A percentile compares a stretch with the other conserved stretches of the same genome.
Conservation (phyloP, 495 filamentous ascomycete genomes). For the Bacidia rubella region DNA sequence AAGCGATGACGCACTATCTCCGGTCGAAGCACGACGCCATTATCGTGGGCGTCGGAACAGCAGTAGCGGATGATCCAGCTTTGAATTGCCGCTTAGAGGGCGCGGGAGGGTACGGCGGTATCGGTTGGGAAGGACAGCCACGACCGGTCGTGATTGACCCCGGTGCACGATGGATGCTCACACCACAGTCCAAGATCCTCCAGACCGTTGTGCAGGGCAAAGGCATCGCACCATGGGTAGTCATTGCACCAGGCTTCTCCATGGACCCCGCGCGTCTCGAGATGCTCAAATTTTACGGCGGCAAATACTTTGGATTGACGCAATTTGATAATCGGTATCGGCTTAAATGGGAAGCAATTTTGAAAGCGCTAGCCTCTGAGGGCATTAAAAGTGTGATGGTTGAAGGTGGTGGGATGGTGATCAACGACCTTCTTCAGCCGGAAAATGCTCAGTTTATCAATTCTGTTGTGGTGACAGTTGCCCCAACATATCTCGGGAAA, state of each 20-base stretch:
- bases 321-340: constrained; percentile 37
- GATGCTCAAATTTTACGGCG: constrained; percentile 36
- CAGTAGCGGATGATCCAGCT: constrained; percentile 68
- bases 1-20: constrained; percentile 84
- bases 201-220: constrained; percentile 47
- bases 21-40: constrained; percentile 74
- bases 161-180: constrained; percentile 49
- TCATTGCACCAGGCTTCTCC: constrained; percentile 40
- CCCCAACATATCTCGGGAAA: constrained; percentile 68
- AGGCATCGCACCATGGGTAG: constrained; percentile 59
- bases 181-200: constrained; percentile 45
- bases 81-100: constrained; percentile 63
- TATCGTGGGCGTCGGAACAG: constrained; percentile 70
- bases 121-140: constrained; percentile 50
- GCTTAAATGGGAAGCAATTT: constrained; percentile 48
- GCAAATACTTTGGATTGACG: constrained; percentile 35
- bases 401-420: constrained; percentile 68
- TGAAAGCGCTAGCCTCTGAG: constrained; percentile 40
- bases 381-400: constrained; percentile 74
- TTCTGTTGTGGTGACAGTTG: constrained; percentile 69
- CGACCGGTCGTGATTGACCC: constrained; percentile 72
- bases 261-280: constrained; percentile 32
- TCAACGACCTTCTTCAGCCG: constrained; percentile 55
- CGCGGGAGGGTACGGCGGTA: constrained; percentile 37
- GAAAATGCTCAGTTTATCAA: constrained; percentile 51